Conservation (phyloP, 768 basidiomycete species). For the Xerocomellus dryophilus region DNA sequence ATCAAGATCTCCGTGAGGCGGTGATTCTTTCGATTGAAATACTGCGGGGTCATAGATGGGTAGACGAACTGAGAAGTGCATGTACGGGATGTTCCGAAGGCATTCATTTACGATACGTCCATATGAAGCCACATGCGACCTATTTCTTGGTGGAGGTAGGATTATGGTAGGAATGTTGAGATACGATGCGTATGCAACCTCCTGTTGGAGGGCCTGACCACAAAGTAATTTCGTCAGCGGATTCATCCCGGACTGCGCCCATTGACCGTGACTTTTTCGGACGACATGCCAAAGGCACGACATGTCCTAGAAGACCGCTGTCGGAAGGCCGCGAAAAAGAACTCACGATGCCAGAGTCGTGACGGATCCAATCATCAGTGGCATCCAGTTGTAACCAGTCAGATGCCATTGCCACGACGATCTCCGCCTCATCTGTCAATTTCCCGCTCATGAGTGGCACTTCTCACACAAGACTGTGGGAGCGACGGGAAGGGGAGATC, state of each 20-base stretch:
- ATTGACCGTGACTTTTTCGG: constrained; percentile 15
- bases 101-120: constrained; percentile 85
- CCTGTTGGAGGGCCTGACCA: constrained; percentile 83
- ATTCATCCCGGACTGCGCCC: constrained; percentile 17
- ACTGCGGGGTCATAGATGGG: constrained; percentile 77
- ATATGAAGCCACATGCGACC: constrained; percentile 85
- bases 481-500: constrained; percentile 26
- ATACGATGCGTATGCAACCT: constrained; percentile 90
- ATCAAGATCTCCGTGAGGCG: constrained; percentile 27
- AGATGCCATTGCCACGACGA: constrained; percentile 72
- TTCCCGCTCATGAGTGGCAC: constrained; percentile 13
- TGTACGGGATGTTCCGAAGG: constrained; percentile 64
- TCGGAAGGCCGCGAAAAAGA: constrained; percentile 6
- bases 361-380: constrained; percentile 87
- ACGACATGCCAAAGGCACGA: constrained; percentile 15
- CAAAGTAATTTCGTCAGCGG: constrained; percentile 13
- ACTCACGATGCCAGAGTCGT: constrained; percentile 92
- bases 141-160: constrained; percentile 83
- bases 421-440: constrained; percentile 66
- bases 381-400: constrained; percentile 97
- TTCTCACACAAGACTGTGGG: constrained; percentile 10
- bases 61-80: constrained; percentile 78
- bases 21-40: constrained; percentile 41
- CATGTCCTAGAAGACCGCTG: constrained; percentile 3
- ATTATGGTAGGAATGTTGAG: constrained; percentile 82